Evolutionary conservation across 306 rosid species (phyloP), one percentile per base, ranked within the genome.

Genomic region (Cicer bijugum): DNA sequence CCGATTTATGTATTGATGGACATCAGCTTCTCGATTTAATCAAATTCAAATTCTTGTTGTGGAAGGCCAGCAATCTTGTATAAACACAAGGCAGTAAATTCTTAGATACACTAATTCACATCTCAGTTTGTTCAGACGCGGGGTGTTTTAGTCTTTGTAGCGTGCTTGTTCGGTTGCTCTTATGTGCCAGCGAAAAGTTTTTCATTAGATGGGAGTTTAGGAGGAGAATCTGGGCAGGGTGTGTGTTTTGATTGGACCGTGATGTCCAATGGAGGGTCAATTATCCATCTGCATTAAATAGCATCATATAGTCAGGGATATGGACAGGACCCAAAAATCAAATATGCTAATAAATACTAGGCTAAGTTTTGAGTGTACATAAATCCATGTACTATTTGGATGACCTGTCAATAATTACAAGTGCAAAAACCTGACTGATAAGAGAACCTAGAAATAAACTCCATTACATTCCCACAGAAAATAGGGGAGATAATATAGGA

Each of bases 201-300:
- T 33, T 87, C 97, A 37, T 71, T 78, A 8, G 92, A 75, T 44
- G 91, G 93, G 53, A 91, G 97, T 81, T 95, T 97, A 8, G 97
- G 99, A 67, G 96, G 99, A 76, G 90, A 85, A 61, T 95, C 97
- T 0, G 99, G 99, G 97, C 99, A 95, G 46, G 97, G 96, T 12
- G 96, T 91, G 58, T 83, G 91, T 83, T 92, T 95, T 4, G 99
- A 88, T 37, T 96, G 92, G 56, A 92, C 88, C 0, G 91, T 95
- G 75, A 95, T 85, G 80, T 95, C 97, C 86, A 95, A 46, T 71
- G 99, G 97, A 79, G 96, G 97, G 72, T 92, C 96, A 50, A 91
- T 89, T 15, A 86, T 85, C 99, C 99, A 95, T 82, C 99, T 95
- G 86, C 42, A 61, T 64, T 42, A 72, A 60, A 59, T 61, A 17